Evolutionary conservation across 192 early-diverging fungal species (phyloP).

Genomic region (Coemansia sp.): DNA sequence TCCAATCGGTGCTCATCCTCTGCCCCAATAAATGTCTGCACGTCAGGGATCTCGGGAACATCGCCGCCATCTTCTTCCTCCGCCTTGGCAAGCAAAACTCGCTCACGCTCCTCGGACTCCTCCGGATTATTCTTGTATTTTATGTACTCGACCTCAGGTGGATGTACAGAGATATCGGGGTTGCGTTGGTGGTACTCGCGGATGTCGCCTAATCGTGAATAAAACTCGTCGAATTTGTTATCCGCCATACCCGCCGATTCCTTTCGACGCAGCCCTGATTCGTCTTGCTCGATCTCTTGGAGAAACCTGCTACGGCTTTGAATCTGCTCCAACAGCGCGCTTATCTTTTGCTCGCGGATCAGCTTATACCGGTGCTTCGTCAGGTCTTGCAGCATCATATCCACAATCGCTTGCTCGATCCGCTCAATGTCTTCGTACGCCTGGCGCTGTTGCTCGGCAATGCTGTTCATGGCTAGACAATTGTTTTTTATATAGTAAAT

Average conservation of each 20-base stretch:
- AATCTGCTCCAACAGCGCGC: constrained; percentile 69
- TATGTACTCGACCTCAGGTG: constrained; percentile 79
- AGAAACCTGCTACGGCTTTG: constrained; percentile 65
- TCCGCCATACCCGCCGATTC: constrained; percentile 75
- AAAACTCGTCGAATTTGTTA: constrained; percentile 82
- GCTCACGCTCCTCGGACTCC: constrained; percentile 53
- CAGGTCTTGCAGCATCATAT: constrained; percentile 74
- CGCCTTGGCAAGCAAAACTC: constrained; percentile 32
- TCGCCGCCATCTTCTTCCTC: constrained; percentile 7
- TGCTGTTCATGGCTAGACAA: constrained; percentile 56
- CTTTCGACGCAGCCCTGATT: constrained; percentile 65
- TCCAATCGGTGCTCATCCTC: constrained; percentile 64
- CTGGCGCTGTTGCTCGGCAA: constrained; percentile 73
- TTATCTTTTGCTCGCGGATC: constrained; percentile 78
- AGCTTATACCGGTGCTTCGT: constrained; percentile 84
- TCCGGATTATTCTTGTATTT: constrained; percentile 55
- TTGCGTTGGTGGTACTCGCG: constrained; percentile 79
- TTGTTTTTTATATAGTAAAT: not conserved
- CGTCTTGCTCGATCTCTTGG: constrained; percentile 69
- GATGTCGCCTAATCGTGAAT: constrained; percentile 76
- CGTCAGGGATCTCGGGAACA: not conserved
- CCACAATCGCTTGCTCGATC: constrained; percentile 83
- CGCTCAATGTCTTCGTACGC: constrained; percentile 92
- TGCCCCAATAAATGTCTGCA: constrained; percentile 36
- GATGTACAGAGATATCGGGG: constrained; percentile 74